phyloP scores from a whole-genome alignment of 139 green algal species.

The Chlorella sp. region DNA sequence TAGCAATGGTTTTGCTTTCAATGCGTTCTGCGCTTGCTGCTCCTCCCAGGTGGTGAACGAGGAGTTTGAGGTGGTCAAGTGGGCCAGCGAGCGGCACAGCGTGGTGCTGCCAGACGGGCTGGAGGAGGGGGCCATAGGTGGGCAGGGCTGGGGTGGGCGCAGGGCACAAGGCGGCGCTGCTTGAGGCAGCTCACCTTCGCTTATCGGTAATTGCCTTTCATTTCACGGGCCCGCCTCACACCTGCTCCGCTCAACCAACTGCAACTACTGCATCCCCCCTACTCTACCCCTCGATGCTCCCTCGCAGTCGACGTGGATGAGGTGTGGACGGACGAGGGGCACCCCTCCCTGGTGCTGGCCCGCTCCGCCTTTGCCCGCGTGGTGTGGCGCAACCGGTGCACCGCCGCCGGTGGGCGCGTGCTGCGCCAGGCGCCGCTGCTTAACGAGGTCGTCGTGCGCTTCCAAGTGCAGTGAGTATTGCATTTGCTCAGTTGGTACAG shows the following conservation, averaged over 20 bases:
- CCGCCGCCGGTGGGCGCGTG: not conserved
- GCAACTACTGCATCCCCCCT: too few species aligned
- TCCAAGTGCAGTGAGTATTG: conserved; percentile 50
- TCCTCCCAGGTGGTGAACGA: conserved; percentile 44
- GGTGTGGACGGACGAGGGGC: conserved; percentile 52
- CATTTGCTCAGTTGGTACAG: too few species aligned
- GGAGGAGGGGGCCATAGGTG: conserved; percentile 53
- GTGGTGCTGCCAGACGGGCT: conserved; percentile 62
- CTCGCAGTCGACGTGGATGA: conserved; percentile 32
- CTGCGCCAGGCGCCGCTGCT: conserved; percentile 27
- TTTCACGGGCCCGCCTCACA: too few species aligned
- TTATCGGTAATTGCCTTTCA: too few species aligned
- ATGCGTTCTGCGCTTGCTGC: too few species aligned
- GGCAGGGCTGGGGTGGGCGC: conserved; percentile 42
- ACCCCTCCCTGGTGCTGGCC: conserved; percentile 67
- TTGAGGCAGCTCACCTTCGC: too few species aligned
- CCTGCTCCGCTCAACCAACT: too few species aligned
- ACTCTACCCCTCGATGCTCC: too few species aligned
- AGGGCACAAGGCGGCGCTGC: too few species aligned
- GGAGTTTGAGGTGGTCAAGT: conserved; percentile 49
- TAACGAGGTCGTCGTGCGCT: conserved; percentile 60
- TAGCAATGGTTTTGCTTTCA: too few species aligned
- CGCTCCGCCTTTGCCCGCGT: conserved; percentile 74
- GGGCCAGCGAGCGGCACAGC: conserved; percentile 44
- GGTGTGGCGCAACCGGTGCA: conserved; percentile 33